Conservation (phyloP, 2,329 filamentous ascomycete species). For the Diaporthe ilicicola region DNA sequence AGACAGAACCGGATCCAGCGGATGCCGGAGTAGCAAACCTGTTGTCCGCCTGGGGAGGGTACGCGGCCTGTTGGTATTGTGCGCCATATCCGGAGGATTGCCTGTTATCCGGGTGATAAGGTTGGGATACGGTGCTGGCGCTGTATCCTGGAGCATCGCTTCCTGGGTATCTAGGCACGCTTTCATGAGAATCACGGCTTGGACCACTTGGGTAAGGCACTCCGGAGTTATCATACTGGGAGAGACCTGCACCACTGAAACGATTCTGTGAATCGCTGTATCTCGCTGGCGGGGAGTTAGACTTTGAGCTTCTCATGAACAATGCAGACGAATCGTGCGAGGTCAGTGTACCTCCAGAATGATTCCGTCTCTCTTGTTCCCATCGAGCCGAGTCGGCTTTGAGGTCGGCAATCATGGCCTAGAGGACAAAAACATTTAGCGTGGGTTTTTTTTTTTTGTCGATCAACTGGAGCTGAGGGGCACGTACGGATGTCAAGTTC, state of each 20-base stretch:
- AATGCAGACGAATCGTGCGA: slow-evolving; percentile 58
- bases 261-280: slow-evolving; percentile 62
- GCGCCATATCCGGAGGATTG: slow-evolving; percentile 39
- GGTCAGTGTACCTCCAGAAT: slow-evolving; percentile 67
- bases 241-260: slow-evolving; percentile 36
- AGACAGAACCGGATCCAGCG: slow-evolving; percentile 3
- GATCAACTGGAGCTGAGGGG: not conserved
- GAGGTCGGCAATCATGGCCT: slow-evolving; percentile 71
- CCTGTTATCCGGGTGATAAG: slow-evolving; percentile 39
- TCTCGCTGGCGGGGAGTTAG: slow-evolving; percentile 68
- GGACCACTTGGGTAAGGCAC: slow-evolving; percentile 25
- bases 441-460: not conserved
- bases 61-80: slow-evolving; percentile 31
- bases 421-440: slow-evolving; percentile 3
- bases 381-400: slow-evolving; percentile 70
- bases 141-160: slow-evolving; percentile 59
- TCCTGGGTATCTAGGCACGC: slow-evolving; percentile 59
- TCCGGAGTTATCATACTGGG: slow-evolving; percentile 32
- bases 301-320: slow-evolving; percentile 55
- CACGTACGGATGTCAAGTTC: slow-evolving; percentile 78
- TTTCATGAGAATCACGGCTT: slow-evolving; percentile 44
- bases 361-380: slow-evolving; percentile 67
- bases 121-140: slow-evolving; percentile 36
- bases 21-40: slow-evolving; percentile 26
- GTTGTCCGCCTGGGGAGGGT: slow-evolving; percentile 18